Evolutionary conservation across 306 rosid genomes (phyloP), one percentile per base, ranked within the genome.

Genomic region (Lupinus albus): DNA sequence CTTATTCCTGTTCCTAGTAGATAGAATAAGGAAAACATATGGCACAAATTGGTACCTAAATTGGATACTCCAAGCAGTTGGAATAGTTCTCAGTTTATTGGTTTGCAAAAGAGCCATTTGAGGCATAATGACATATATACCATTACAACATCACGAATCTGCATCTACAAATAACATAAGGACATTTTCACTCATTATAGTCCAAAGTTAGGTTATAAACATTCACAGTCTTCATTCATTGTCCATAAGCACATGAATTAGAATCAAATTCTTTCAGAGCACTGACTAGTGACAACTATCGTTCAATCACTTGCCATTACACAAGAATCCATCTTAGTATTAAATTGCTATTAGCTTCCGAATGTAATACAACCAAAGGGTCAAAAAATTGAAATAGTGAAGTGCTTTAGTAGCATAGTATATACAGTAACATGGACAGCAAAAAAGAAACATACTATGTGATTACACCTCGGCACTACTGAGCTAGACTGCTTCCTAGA

Each of bases 1-100:
- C 91, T 48, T 86, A 88, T 76, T 95, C 97, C 7, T 76, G 84
- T 78, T 87, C 87, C 83, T 82, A 85, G 92, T 85, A 95, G 95
- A 20, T 82, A 62, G 18, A 63, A 84, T 81, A 67, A 88, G 87
- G 3, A 55, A 25, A 20, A 85, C 69, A 57, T 48, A 38, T 30
- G 38, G 85, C 49, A 52, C 59, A 7, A 44, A 39, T 39, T 84
- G 91, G 90, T 70, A 28, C 36, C 76, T 90, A 46, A 86, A 81
- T 67, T 86, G 76, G 85, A 64, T 36, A 1, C 81, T 85, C 10
- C 90, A 90, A 49, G 52, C 51, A 6, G 14, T 67, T 45, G 95
- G 92, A 16, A 75, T 80, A 58, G 35, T 87, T 63, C 78, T 90
- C 2, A 77, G 95, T 61, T 45, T 81, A 15, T 67, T 79, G 41